phyloP scores from a whole-genome alignment of 1,139 yeast species.

The Meyerozyma smithsonii region DNA sequence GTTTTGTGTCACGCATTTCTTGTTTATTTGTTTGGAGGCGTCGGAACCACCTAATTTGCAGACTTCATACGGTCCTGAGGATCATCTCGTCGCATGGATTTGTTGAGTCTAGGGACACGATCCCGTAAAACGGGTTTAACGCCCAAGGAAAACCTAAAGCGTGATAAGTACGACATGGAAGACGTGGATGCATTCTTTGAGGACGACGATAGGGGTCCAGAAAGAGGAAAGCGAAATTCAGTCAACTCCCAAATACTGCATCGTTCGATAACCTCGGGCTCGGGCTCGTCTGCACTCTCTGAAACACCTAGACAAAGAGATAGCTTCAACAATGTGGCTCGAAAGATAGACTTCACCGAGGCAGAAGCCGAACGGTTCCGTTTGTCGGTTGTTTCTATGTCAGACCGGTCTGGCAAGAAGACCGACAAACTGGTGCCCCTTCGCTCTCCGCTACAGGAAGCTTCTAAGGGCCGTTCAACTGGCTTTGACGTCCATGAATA shows the following conservation, averaged over 20 bases:
- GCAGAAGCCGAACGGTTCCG: conserved; percentile 34
- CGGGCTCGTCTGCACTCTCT: conserved; percentile 1
- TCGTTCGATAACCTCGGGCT: background rate
- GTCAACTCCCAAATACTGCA: background rate
- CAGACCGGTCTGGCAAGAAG: conserved; percentile 15
- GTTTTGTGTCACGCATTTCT: conserved; percentile 4
- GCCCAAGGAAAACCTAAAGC: conserved; percentile 45
- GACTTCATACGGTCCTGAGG: background rate
- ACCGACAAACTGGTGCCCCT: conserved; percentile 29
- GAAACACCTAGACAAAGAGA: conserved; percentile 5
- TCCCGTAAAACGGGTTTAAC: conserved; percentile 60
- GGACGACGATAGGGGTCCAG: conserved; percentile 33
- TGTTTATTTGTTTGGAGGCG: conserved; percentile 1
- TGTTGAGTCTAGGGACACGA: conserved; percentile 48
- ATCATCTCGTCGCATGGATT: conserved; percentile 29
- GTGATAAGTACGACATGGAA: conserved; percentile 74
- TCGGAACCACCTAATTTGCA: background rate
- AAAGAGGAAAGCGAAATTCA: conserved; percentile 4
- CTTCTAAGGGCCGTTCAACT: conserved; percentile 6
- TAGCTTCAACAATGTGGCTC: conserved; percentile 23
- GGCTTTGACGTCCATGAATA: background rate
- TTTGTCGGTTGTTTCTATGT: conserved; percentile 25
- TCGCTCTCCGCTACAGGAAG: conserved; percentile 29
- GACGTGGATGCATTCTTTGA: conserved; percentile 71
- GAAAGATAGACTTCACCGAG: conserved; percentile 36